Base-by-base conservation (phyloP, 2,329 filamentous ascomycete genomes). In the Penicillium sp. region DNA sequence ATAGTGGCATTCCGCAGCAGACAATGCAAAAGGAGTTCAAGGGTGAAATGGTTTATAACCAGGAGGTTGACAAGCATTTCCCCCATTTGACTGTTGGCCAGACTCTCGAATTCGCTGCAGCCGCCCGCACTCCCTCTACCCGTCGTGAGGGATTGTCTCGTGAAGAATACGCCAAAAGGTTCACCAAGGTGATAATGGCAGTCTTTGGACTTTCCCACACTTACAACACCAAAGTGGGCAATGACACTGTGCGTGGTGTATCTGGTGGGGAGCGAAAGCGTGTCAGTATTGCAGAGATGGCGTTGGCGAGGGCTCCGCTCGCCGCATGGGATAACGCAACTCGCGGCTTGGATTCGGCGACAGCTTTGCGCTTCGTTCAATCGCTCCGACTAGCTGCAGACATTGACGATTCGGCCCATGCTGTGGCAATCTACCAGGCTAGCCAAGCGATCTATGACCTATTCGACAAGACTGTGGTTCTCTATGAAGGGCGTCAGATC, bases 401-500 rank as follows among this genome's bases (percentile, higher is more conserved):
- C 26, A 65, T 84, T 48, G 68, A 72, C 8, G 77, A 78, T 5
- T 78, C 76, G 2, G 75, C 80, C 4, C 78, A 80, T 55, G 79
- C 78, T 11, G 80, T 86, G 5, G 81, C 84, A 0, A 81, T 84
- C 10, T 86, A 86, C 67, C 78, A 80, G 65, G 78, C 77, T 4
- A 74, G 73, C 38, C 75, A 80, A 63, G 72, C 79, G 82, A 71
- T 70, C 25, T 73, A 73, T 40, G 69, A 73, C 33, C 54, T 84
- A 7, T 92, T 92, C 65, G 89, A 92, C 73, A 91, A 91, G 70
- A 84, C 84, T 0, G 80, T 85, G 0, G 85, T 93, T 0, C 77
- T 92, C 0, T 91, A 92, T 69, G 87, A 91, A 65, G 90, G 90
- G 0, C 83, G 87, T 0, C 84, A 92, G 70, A 92, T 93, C 68